A percentile compares a stretch with the other conserved stretches of the same genome.
Evolutionary conservation across 306 rosid species (phyloP).

Genomic region (Quercus engelmannii): DNA sequence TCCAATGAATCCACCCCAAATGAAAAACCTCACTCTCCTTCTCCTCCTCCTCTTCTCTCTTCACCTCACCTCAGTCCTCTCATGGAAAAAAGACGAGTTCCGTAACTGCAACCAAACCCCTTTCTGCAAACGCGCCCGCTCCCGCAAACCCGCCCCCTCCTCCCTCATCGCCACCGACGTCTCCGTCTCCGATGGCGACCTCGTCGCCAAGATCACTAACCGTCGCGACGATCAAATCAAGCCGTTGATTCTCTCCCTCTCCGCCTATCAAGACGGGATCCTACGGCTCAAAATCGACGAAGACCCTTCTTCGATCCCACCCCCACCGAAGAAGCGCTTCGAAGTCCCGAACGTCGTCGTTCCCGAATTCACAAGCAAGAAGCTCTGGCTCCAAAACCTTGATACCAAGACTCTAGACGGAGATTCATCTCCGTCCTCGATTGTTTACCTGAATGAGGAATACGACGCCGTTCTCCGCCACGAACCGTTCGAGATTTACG

Average conservation of each 20-base stretch:
- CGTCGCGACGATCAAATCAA: conserved; percentile 23
- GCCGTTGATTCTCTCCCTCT: conserved; percentile 68
- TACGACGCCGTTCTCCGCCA: conserved; percentile 73
- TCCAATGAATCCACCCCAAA: conserved; percentile 18
- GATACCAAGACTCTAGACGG: conserved; percentile 42
- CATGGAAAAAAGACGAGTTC: conserved; percentile 94
- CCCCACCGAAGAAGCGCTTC: conserved; percentile 71
- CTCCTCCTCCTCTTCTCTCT: conserved; percentile 34
- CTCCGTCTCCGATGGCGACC: conserved; percentile 62
- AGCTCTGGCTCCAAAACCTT: conserved; percentile 69
- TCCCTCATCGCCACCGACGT: conserved; percentile 53
- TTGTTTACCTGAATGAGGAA: conserved; percentile 57
- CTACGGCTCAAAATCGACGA: conserved; percentile 86
- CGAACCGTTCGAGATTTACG: conserved; percentile 84
- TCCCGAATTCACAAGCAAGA: conserved; percentile 43
- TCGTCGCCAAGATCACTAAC: conserved; percentile 64
- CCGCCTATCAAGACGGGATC: conserved; percentile 61
- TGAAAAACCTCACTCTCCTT: conserved; percentile 36
- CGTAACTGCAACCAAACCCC: conserved; percentile 88
- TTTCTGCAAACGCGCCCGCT: conserved; percentile 86
- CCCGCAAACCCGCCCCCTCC: conserved; percentile 56
- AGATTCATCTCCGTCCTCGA: conserved; percentile 40
- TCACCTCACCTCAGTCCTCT: conserved; percentile 39
- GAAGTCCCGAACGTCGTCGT: conserved; percentile 77
- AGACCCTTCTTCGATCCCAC: conserved; percentile 47